Conservation (phyloP, 1,284 basidiomycete genomes). For the Malassezia globosa region DNA sequence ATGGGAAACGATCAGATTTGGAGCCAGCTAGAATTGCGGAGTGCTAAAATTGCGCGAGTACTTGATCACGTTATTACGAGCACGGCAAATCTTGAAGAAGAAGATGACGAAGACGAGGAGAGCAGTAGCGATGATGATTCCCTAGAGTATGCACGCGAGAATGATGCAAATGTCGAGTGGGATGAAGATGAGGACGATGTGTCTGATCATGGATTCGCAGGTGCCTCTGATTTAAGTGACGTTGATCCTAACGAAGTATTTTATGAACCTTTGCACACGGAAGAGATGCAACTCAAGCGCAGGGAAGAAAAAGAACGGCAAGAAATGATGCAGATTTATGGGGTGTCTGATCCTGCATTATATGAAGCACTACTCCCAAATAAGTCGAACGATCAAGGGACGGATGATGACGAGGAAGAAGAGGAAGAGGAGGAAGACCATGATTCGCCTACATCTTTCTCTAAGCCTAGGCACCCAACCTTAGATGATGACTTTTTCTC, state of each 20-base stretch:
- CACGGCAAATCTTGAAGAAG: slow-evolving; percentile 31
- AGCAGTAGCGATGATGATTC: neutral
- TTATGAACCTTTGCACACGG: slow-evolving; percentile 38
- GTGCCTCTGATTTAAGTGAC: slow-evolving; percentile 41
- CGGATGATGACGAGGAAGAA: slow-evolving; percentile 13
- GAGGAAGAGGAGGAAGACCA: slow-evolving; percentile 18
- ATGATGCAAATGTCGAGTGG: slow-evolving; percentile 21
- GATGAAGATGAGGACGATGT: slow-evolving; percentile 32
- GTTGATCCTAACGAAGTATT: slow-evolving; percentile 30
- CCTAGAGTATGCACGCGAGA: slow-evolving; percentile 19
- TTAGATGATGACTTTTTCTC: slow-evolving; percentile 93
- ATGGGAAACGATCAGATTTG: slow-evolving; percentile 81
- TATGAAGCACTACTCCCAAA: slow-evolving; percentile 12
- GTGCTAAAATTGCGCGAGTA: slow-evolving; percentile 23
- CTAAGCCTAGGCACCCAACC: slow-evolving; percentile 50
- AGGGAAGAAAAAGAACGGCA: slow-evolving; percentile 29
- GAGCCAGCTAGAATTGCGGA: slow-evolving; percentile 54
- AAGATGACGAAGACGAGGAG: slow-evolving; percentile 27
- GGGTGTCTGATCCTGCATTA: slow-evolving; percentile 7
- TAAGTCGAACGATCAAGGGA: slow-evolving; percentile 10
- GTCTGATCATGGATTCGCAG: slow-evolving; percentile 27
- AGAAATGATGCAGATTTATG: slow-evolving; percentile 21
- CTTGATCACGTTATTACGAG: slow-evolving; percentile 45
- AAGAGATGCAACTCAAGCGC: slow-evolving; percentile 33
- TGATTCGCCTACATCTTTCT: slow-evolving; percentile 14